Evolutionary conservation across 2,329 filamentous ascomycete species (phyloP).

Genomic region (Exserohilum turcica): DNA sequence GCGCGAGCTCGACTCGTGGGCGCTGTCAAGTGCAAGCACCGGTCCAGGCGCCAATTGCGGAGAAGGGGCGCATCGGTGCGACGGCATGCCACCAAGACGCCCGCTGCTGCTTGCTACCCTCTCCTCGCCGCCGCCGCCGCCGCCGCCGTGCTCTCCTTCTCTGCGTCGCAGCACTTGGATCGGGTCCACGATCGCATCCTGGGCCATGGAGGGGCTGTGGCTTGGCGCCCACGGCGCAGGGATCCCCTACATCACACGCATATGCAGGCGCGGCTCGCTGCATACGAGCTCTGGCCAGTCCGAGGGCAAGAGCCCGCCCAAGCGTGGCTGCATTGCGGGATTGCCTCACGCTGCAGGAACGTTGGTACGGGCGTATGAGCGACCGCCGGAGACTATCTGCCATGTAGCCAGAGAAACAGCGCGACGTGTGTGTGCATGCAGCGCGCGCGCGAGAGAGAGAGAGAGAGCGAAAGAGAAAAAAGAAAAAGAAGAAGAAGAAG

Average conservation of each 20-base stretch:
- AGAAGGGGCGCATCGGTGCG: constrained; percentile 22
- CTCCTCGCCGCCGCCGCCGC: constrained; percentile 7
- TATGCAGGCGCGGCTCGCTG: constrained; percentile 47
- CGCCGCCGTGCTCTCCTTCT: too few relatives aligned
- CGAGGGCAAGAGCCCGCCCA: constrained; percentile 8
- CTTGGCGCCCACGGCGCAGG: constrained; percentile 29
- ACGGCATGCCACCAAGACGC: constrained; percentile 22
- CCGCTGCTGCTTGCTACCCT: too few relatives aligned
- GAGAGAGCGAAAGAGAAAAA: not conserved
- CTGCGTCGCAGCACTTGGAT: constrained; percentile 17
- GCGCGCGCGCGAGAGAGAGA: not conserved
- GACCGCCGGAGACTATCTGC: not conserved
- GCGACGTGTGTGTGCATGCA: too few relatives aligned
- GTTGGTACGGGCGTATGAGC: constrained; percentile 22
- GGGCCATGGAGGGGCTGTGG: constrained; percentile 23
- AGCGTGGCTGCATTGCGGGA: constrained; percentile 40
- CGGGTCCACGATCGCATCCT: constrained; percentile 31
- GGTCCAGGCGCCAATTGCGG: constrained; percentile 6
- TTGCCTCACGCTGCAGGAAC: constrained; percentile 48
- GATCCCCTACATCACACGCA: constrained; percentile 45
- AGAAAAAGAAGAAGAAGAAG: not conserved
- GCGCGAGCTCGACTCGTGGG: constrained; percentile 2
- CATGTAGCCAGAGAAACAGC: too few relatives aligned
- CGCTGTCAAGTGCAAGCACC: too few relatives aligned
- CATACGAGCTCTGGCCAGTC: constrained; percentile 41